phyloP scores from a whole-genome alignment of 2,329 filamentous ascomycete species.

The Aspergillus japonicus region DNA sequence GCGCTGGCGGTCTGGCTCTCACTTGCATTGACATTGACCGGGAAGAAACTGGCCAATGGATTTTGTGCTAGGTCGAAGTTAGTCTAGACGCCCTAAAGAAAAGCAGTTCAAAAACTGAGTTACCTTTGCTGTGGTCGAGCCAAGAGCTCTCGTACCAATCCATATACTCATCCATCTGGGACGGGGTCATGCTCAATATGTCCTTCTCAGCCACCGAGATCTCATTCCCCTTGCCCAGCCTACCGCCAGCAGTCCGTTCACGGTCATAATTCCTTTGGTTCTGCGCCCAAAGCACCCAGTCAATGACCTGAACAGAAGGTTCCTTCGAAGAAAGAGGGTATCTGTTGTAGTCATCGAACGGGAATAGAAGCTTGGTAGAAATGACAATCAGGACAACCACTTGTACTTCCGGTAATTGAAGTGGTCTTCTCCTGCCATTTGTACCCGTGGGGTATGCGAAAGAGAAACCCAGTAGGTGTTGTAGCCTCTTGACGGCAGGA shows the following conservation, averaged over 20 bases:
- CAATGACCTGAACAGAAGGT: constrained; percentile 58
- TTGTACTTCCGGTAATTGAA: constrained; percentile 71
- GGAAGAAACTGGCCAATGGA: constrained; percentile 45
- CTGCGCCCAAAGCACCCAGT: constrained; percentile 71
- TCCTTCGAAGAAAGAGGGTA: constrained; percentile 54
- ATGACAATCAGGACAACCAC: constrained; percentile 70
- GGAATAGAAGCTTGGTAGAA: constrained; percentile 75
- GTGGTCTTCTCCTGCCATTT: constrained; percentile 40
- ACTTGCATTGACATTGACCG: constrained; percentile 27
- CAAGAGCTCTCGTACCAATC: constrained; percentile 74
- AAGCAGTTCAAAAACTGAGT: background rate
- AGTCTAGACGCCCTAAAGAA: background rate
- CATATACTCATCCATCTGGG: constrained; percentile 71
- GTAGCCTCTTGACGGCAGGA: constrained; percentile 60
- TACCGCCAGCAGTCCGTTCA: constrained; percentile 31
- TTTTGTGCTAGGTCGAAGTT: constrained; percentile 21
- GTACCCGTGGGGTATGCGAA: constrained; percentile 52
- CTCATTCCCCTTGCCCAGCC: constrained; percentile 49
- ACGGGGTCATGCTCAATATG: constrained; percentile 59
- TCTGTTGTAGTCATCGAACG: constrained; percentile 62
- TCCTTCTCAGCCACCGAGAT: constrained; percentile 60
- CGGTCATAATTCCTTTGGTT: constrained; percentile 45
- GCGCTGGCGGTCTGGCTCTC: constrained; percentile 13
- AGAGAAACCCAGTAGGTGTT: constrained; percentile 55
- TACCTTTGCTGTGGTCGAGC: constrained; percentile 38